Conservation (phyloP, 768 basidiomycete genomes). For the Fistulinella prunicolor region DNA sequence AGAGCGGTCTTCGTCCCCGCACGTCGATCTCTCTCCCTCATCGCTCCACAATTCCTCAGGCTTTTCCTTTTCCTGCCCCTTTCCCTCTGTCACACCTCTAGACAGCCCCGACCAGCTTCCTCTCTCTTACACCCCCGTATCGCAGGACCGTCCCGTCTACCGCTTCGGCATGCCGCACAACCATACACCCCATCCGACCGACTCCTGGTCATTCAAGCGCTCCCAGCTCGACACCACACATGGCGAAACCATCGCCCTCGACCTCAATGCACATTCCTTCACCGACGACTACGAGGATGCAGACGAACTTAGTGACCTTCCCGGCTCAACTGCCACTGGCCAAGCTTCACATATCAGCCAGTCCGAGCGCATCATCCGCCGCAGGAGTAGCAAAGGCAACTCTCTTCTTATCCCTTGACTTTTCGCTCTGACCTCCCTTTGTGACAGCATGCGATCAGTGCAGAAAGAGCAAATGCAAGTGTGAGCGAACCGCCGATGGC, state of each 20-base stretch:
- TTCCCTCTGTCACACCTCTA: not conserved
- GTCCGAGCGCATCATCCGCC: conserved; percentile 54
- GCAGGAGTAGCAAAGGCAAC: conserved; percentile 75
- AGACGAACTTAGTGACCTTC: conserved; percentile 51
- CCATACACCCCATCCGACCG: conserved; percentile 5
- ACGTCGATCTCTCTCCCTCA: conserved; percentile 21
- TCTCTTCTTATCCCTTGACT: not conserved
- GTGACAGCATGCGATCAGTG: conserved; percentile 80
- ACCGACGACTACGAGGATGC: conserved; percentile 64
- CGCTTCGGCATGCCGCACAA: conserved; percentile 30
- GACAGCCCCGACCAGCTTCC: not conserved
- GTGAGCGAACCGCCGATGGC: conserved; percentile 59
- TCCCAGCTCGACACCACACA: conserved; percentile 8
- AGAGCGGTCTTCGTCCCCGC: conserved; percentile 24
- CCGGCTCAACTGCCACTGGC: conserved; percentile 22
- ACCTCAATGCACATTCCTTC: conserved; percentile 41
- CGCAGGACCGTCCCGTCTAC: conserved; percentile 9
- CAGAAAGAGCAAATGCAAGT: conserved; percentile 88
- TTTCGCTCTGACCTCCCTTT: not conserved
- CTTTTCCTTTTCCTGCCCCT: conserved; percentile 27
- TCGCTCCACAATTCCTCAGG: conserved; percentile 8
- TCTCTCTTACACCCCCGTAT: not conserved
- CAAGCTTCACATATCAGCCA: conserved; percentile 18
- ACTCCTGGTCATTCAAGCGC: conserved; percentile 25
- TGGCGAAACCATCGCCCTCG: conserved; percentile 17